Base-by-base conservation (phyloP, 805 yeast genomes). In the Metschnikowia peoriensis region DNA sequence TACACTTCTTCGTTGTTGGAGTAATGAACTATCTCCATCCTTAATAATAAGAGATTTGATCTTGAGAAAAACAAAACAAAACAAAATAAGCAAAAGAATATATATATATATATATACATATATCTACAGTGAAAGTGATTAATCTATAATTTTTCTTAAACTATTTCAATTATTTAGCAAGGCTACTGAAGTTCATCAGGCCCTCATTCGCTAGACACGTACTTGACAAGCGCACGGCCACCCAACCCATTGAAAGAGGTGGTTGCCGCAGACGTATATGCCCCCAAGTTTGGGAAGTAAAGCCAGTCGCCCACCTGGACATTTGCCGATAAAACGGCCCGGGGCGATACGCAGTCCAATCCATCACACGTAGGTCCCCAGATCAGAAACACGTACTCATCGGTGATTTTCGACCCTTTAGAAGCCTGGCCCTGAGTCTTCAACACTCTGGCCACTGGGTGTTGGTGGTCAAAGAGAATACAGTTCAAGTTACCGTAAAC, bases 341-440 rank as follows among this genome's bases (percentile, higher is more conserved):
- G 75, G 44, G 75, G 67, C 16, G 87, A 68, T 52, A 93, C 82
- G 68, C 96, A 87, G 69, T 93, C 99, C 57, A 93, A 77, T 3
- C 97, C 97, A 71, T 93, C 99, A 73, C 99, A 93, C 16, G 98
- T 93, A 43, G 98, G 99, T 6, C 99, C 99, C 99, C 99, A 93
- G 54, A 94, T 79, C 4, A 96, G 88, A 49, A 80, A 86, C 42
- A 67, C 68, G 57, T 68, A 62, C 41, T 42, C 46, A 57, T 38
- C 51, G 22, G 22, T 11, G 44, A 37, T 22, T 22, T 22, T 22
- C 6, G 7, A 34, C 6, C 41, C 49, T 29, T 42, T 51, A 44
- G 50, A 48, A n/a, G 50, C 58, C 12, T 52, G 55, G 60, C 77
- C 46, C 27, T 17, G 47, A 38, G 47, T 54, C 44, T 82, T 76